A percentile compares a stretch with the other conserved stretches of the same genome.
Evolutionary conservation across 768 basidiomycete species (phyloP).

Genomic region (Kondoa malvinella): DNA sequence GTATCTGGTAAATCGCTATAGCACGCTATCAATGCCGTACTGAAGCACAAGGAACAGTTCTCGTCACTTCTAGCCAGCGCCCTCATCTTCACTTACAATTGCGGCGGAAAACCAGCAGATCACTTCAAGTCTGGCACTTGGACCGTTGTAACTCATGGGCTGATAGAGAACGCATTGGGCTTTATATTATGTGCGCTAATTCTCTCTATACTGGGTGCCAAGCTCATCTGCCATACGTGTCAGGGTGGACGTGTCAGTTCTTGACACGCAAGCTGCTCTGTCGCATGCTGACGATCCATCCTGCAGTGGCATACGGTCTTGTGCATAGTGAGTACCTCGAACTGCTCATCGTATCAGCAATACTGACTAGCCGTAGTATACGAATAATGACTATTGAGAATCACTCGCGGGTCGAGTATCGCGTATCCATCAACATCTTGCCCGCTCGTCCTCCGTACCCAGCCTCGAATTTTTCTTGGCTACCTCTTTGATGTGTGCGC

Average conservation of each 20-base stretch:
- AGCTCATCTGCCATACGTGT: neutral
- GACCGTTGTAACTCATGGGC: neutral
- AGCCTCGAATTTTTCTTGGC: no score
- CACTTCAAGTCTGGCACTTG: slow-evolving; percentile 4
- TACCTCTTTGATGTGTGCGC: no score
- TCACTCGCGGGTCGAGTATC: neutral
- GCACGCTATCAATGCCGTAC: neutral
- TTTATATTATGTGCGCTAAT: slow-evolving; percentile 7
- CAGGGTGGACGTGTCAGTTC: neutral
- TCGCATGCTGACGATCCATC: neutral
- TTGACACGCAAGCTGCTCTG: neutral
- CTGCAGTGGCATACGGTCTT: neutral
- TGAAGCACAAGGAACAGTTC: neutral
- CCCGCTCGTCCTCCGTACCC: no score
- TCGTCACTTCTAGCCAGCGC: slow-evolving; percentile 4
- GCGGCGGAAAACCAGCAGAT: neutral
- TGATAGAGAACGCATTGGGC: slow-evolving; percentile 3
- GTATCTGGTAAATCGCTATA: neutral
- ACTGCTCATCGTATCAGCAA: neutral
- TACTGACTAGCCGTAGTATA: neutral
- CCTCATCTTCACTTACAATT: neutral
- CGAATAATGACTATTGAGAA: no score
- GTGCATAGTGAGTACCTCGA: neutral
- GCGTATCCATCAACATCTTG: no score
- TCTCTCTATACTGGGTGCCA: no score